Evolutionary conservation across 176 grass and related monocot genomes (phyloP), one percentile per base, ranked within the genome.

Genomic region (Carex kokanica): DNA sequence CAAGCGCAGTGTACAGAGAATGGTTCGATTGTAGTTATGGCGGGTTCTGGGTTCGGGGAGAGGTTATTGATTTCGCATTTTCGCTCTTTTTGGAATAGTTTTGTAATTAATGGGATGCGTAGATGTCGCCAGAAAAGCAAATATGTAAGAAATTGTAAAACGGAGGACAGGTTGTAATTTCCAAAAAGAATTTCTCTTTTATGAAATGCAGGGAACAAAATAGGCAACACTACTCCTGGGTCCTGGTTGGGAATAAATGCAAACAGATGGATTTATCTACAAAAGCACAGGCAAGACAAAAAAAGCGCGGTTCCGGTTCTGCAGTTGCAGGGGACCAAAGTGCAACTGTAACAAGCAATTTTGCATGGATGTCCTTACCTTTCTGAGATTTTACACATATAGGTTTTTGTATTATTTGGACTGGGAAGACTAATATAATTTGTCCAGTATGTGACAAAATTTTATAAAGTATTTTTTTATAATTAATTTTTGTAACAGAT

Each of bases 101-200:
- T 82, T 47, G 4, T 51, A 81, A 23, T 81, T 45, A 60, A 82
- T 27, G 60, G 60, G 79, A 47, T 82, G 79, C 79, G 38, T 64
- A 64, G 51, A 53, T 82, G 79, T 65, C 40, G 62, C 79, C 60
- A 65, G 79, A 82, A 65, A 82, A 41, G 79, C 31, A 49, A 64
- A 64, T 45, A 80, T 80, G 15, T 25, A 5, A 65, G 61, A 82
- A 81, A 51, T 81, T 81, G 41, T 60, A 64, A 62, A 64, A 24
- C 6, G n/a, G 14, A 45, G 21, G 36, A 81, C 79, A 81, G 79
- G 57, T 80, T 80, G 36, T 64, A 82, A 52, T 82, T 82, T 82
- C 79, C 78, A 20, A 80, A 80, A 62, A 41, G 47, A 54, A 72
- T 54, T 54, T 75, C 47, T 54, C 49, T 62, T 61, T 38, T 38